phyloP scores from a whole-genome alignment of 352 stramenopile genomes.

The Globisporangium perplexum region DNA sequence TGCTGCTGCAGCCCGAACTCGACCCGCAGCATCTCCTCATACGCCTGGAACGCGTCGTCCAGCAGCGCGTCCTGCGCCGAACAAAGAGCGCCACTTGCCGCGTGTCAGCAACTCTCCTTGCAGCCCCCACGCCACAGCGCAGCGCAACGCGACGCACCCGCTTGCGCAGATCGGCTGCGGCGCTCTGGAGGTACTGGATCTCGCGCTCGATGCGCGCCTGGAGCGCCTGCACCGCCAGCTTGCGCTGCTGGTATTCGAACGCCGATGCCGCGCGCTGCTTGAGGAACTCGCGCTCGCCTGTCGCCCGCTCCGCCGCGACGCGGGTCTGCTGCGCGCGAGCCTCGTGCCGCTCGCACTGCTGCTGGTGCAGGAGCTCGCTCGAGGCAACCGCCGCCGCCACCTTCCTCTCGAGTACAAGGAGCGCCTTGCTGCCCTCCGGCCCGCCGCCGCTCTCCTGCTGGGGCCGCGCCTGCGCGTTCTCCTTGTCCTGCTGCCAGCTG shows the following conservation, averaged over 20 bases:
- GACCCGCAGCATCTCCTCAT: conserved; percentile 32
- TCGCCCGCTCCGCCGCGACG: conserved; percentile 3
- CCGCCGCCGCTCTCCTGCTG: background rate
- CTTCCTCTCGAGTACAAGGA: conserved; percentile 14
- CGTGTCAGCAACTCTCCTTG: background rate
- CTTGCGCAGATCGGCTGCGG: conserved; percentile 34
- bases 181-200: conserved; percentile 49
- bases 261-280: conserved; percentile 24
- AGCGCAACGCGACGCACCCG: conserved; percentile 19
- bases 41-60: conserved; percentile 54
- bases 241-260: conserved; percentile 48
- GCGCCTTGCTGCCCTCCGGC: background rate
- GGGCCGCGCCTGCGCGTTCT: conserved; percentile 12
- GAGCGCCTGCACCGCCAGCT: conserved; percentile 50
- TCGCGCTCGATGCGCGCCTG: conserved; percentile 44
- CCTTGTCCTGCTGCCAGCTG: conserved; percentile 9
- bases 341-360: conserved; percentile 14
- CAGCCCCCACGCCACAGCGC: conserved; percentile 3
- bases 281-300: conserved; percentile 25
- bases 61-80: conserved; percentile 43
- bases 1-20: conserved; percentile 19
- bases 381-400: conserved; percentile 8
- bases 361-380: conserved; percentile 15
- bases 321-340: conserved; percentile 16
- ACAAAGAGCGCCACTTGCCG: background rate